Evolutionary conservation across 1,284 basidiomycete species (phyloP), one percentile per base, ranked within the genome.

Genomic region (Cryptococcus sp.): DNA sequence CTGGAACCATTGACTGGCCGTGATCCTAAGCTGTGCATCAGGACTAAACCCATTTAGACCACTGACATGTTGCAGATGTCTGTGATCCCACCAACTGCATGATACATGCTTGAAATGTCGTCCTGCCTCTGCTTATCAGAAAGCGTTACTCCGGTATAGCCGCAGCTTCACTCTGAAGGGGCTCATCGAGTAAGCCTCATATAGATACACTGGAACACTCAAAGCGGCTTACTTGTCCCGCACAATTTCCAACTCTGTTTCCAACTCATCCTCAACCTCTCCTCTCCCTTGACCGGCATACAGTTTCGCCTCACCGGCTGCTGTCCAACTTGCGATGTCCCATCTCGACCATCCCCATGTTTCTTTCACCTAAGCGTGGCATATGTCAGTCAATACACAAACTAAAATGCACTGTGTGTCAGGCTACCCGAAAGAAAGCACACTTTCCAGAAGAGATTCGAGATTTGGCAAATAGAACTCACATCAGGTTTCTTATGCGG

Each of bases 401-500:
- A n/a, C n/a, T 15, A 42, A n/a, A 20, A 9, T 18, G 7, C 8
- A 8, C 16, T 24, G 21, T 24, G 21, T 28, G 5, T 13, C 8
- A 18, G 4, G 12, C 12, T 2, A 15, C 15, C 11, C 48, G 24
- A 33, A n/a, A n/a, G n/a, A n/a, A n/a, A n/a, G n/a, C n/a, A n/a
- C n/a, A n/a, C n/a, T n/a, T n/a, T n/a, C n/a, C 49, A 40, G 21
- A 16, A 2, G 20, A 16, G 11, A 36, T 24, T 16, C 15, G 11
- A 12, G 4, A 8, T 18, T 18, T 21, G 13, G 6, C 20, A 12
- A 47, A 28, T 2, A 20, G 21, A n/a, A 57, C 70, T 53, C 62
- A 85, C 85, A 75, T 87, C 85, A 18, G 87, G 87, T 64, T 84
- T 87, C 71, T 88, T 87, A 70, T 88, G 86, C 13, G 87, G 87